These are phyloP conservation scores for Plasmodium cynomolgi DNA, from an alignment of 169 alveolate species.

Conservation along the genomic window DNA sequence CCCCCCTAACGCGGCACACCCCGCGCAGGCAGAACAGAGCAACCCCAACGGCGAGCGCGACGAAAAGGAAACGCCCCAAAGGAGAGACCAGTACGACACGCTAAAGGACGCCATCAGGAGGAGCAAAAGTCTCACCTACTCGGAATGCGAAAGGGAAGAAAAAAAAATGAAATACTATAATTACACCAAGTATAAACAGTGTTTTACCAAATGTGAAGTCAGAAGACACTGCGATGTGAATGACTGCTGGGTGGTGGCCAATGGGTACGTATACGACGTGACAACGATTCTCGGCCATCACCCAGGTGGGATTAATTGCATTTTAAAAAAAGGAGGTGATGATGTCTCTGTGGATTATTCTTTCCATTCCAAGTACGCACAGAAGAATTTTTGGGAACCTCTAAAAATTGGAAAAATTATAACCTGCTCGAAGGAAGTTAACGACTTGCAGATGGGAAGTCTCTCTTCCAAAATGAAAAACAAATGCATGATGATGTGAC, in stretches of 20 bases:
- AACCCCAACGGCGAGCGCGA: not conserved
- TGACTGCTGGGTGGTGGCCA: conserved; percentile 85
- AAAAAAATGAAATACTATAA: not conserved
- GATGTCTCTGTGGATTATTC: conserved; percentile 53
- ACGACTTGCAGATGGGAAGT: not conserved
- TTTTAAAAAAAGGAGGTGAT: conserved; percentile 40
- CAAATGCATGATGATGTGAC: conserved; percentile 30
- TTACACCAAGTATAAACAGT: conserved; percentile 24
- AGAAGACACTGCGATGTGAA: conserved; percentile 72
- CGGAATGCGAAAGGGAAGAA: not conserved
- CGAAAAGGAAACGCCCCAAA: not conserved
- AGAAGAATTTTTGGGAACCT: conserved; percentile 49
- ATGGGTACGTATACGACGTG: conserved; percentile 85
- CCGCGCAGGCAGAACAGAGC: not conserved
- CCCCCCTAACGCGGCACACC: not conserved
- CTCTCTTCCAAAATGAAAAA: not conserved
- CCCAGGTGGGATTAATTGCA: conserved; percentile 85
- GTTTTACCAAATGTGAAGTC: conserved; percentile 50
- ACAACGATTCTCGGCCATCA: conserved; percentile 80
- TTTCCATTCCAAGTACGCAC: conserved; percentile 69
- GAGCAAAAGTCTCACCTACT: not conserved
- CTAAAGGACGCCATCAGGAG: not conserved
- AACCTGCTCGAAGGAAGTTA: conserved; percentile 25
- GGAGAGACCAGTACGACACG: not conserved
- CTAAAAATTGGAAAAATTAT: conserved; percentile 53